Evolutionary conservation across 768 basidiomycete species (phyloP).

Genomic region (Boletus bicolor): DNA sequence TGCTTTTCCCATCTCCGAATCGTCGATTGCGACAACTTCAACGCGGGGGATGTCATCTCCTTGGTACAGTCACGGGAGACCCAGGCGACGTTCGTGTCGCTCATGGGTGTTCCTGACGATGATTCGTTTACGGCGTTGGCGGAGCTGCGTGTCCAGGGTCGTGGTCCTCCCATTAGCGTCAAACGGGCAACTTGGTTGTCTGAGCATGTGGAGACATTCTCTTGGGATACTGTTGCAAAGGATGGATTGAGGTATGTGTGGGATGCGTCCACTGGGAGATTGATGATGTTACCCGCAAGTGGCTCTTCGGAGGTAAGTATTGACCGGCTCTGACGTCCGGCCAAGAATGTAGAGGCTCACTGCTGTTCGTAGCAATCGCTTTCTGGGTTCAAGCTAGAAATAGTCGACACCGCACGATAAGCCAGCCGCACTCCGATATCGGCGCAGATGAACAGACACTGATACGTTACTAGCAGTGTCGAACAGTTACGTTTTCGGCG

Average conservation of each 20-base stretch:
- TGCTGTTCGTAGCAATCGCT: not conserved
- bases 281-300: not conserved
- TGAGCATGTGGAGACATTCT: conserved; percentile 4
- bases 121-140: not conserved
- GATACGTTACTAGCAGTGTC: not conserved
- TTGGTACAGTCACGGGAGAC: conserved; percentile 7
- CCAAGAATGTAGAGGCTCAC: not conserved
- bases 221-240: conserved; percentile 10
- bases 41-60: not conserved
- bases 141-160: conserved; percentile 2
- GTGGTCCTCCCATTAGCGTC: conserved; percentile 4
- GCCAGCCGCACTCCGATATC: not conserved
- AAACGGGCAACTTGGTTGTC: conserved; percentile 5
- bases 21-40: conserved; percentile 8
- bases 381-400: not conserved
- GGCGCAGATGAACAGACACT: not conserved
- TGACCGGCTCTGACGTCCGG: too few relatives aligned
- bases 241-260: conserved; percentile 8
- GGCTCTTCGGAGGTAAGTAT: not conserved
- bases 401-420: not conserved
- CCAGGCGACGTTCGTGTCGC: not conserved
- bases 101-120: conserved; percentile 3
- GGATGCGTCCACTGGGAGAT: not conserved
- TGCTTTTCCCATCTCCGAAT: conserved; percentile 2
- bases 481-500: not conserved